Percentiles rank a stretch among this genome's conserved stretches.
Conservation (phyloP, 805 yeast species). For the Novakomyces olei region DNA sequence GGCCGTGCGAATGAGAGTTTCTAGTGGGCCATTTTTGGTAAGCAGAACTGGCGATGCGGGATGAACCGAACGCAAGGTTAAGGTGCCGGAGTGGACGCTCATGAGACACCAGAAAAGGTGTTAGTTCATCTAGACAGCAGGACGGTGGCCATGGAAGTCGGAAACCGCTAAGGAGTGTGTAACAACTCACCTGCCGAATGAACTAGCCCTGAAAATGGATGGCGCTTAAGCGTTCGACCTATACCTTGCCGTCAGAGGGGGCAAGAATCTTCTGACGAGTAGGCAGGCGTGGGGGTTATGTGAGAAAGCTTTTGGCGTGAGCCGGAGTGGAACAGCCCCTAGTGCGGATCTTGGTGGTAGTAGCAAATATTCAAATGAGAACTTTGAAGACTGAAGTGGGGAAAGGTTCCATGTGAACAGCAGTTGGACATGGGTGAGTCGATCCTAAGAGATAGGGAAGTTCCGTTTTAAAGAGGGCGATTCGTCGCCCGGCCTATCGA, state of each 20-base stretch:
- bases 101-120: conserved; percentile 26
- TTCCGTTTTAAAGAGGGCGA: conserved; percentile 19
- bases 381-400: conserved; percentile 24
- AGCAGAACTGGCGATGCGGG: conserved; percentile 28
- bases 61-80: conserved; percentile 22
- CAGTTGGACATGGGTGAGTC: conserved; percentile 24
- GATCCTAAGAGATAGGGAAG: conserved; percentile 23
- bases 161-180: conserved; percentile 25
- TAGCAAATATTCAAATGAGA: conserved; percentile 23
- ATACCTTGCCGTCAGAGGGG: conserved; percentile 21
- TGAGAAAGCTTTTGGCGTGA: conserved; percentile 22
- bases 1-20: conserved; percentile 22
- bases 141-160: conserved; percentile 33
- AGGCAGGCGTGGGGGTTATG: conserved; percentile 23
- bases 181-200: conserved; percentile 28
- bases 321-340: conserved; percentile 22
- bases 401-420: conserved; percentile 24
- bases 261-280: conserved; percentile 20
- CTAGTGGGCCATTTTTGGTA: conserved; percentile 27
- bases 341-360: conserved; percentile 24
- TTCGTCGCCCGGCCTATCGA: conserved; percentile 19
- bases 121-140: conserved; percentile 20
- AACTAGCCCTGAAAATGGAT: conserved; percentile 19
- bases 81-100: conserved; percentile 24
- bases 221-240: conserved; percentile 22